A percentile compares a stretch with the other conserved stretches of the same genome.
These are phyloP conservation scores for Pholiota conissans DNA, from an alignment of 768 basidiomycete species.

Conservation along the genomic window DNA sequence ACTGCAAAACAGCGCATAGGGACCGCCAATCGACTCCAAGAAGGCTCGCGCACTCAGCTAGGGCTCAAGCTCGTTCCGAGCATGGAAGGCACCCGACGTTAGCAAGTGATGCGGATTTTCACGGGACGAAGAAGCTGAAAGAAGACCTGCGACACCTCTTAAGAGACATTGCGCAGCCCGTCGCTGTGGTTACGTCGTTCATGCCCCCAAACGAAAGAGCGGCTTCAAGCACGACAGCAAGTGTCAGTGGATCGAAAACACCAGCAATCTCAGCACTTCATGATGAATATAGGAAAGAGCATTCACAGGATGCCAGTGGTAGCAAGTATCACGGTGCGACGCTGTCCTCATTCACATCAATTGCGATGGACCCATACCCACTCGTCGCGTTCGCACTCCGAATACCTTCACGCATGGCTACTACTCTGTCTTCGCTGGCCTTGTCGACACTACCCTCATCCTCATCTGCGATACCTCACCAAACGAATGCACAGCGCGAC, in stretches of 20 bases:
- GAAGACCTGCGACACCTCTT: conserved; percentile 54
- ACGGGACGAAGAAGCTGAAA: conserved; percentile 13
- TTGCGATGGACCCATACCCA: conserved; percentile 86
- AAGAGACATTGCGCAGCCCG: conserved; percentile 81
- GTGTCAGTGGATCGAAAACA: neutral
- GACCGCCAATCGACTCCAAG: neutral
- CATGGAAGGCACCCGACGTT: neutral
- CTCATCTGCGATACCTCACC: neutral
- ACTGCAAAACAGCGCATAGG: neutral
- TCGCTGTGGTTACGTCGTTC: conserved; percentile 79
- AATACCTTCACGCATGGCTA: conserved; percentile 86
- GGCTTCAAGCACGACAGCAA: neutral
- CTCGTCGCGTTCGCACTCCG: conserved; percentile 89
- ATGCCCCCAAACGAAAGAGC: conserved; percentile 38
- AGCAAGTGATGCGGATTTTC: neutral
- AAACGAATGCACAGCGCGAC: conserved; percentile 8
- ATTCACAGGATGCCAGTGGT: neutral
- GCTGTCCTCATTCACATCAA: conserved; percentile 89
- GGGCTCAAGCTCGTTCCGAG: neutral
- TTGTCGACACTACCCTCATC: conserved; percentile 8
- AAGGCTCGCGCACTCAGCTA: neutral
- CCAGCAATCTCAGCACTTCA: neutral
- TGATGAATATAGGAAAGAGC: neutral
- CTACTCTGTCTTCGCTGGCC: conserved; percentile 40
- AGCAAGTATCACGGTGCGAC: conserved; percentile 81